Percentiles rank a stretch among this genome's conserved stretches.
These are phyloP conservation scores for Malbranchea zuffiana DNA, from an alignment of 2,329 filamentous ascomycete species.

Conservation along the genomic window DNA sequence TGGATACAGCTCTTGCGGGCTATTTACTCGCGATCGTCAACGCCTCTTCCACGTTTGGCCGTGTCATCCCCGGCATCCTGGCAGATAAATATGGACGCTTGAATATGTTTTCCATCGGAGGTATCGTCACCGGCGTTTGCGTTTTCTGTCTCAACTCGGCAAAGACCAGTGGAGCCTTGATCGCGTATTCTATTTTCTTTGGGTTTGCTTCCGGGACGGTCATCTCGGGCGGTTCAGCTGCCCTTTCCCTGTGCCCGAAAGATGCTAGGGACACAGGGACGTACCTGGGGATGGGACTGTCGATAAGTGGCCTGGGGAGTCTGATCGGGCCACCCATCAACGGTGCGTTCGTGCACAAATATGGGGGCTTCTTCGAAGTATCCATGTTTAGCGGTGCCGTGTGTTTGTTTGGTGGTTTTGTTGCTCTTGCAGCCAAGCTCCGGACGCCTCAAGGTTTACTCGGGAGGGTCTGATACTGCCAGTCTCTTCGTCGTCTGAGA, in stretches of 20 bases:
- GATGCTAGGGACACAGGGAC: slow-evolving; percentile 8
- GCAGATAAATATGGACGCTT: slow-evolving; percentile 40
- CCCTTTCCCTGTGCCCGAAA: slow-evolving; percentile 5
- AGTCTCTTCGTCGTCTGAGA: too few species aligned
- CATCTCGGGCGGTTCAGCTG: slow-evolving; percentile 17
- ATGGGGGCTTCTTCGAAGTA: slow-evolving; percentile 30
- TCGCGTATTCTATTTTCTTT: slow-evolving; percentile 35
- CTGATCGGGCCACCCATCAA: slow-evolving; percentile 41
- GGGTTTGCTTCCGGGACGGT: slow-evolving; percentile 40
- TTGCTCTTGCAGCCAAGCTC: slow-evolving; percentile 6
- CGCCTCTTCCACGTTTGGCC: slow-evolving; percentile 48
- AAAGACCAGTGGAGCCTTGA: slow-evolving; percentile 25
- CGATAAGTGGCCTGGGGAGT: slow-evolving; percentile 33
- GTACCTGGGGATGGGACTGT: slow-evolving; percentile 10
- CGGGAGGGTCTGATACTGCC: too few species aligned
- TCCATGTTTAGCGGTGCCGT: slow-evolving; percentile 29
- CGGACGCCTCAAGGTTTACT: background rate
- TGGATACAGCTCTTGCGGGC: slow-evolving; percentile 37
- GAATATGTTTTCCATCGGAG: slow-evolving; percentile 21
- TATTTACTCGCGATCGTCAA: slow-evolving; percentile 60
- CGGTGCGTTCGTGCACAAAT: slow-evolving; percentile 35
- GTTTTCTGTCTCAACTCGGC: slow-evolving; percentile 22
- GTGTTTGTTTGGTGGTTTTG: slow-evolving; percentile 9
- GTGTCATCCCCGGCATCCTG: slow-evolving; percentile 47
- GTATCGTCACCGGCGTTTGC: slow-evolving; percentile 21